Conservation (phyloP, 1,284 basidiomycete species). For the Earliella scabrosa region DNA sequence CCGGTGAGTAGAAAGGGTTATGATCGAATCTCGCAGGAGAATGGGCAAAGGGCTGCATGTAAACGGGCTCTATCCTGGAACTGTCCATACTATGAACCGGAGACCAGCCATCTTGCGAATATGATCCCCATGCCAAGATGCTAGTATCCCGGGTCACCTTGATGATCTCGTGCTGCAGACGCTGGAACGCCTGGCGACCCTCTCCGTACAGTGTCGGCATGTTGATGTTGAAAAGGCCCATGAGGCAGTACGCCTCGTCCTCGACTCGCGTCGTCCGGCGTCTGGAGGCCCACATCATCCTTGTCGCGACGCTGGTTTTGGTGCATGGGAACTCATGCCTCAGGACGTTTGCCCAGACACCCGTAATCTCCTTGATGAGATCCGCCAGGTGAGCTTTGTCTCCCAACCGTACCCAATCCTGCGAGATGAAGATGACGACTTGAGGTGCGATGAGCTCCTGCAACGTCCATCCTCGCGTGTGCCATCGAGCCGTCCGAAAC, state of each 20-base stretch:
- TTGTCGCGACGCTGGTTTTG: not conserved
- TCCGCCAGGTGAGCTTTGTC: not conserved
- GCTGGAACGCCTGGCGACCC: not conserved
- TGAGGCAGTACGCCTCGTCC: constrained; percentile 6
- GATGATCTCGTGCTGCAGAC: constrained; percentile 8
- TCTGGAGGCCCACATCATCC: constrained; percentile 7
- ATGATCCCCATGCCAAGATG: constrained; percentile 7
- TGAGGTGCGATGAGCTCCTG: not conserved
- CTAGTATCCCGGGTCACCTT: not conserved
- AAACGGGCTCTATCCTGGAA: too few species aligned
- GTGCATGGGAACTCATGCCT: not conserved
- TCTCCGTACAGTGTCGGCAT: constrained; percentile 13
- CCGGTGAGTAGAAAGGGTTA: not conserved
- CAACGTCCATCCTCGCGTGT: not conserved
- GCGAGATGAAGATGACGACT: constrained; percentile 1
- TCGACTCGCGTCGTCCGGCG: not conserved
- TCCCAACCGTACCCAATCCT: not conserved
- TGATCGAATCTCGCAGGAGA: too few species aligned
- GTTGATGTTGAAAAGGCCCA: constrained; percentile 3
- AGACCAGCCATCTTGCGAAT: too few species aligned
- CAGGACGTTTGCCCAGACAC: not conserved
- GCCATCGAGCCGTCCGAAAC: not conserved
- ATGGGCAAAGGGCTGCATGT: too few species aligned
- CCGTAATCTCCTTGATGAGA: constrained; percentile 2
- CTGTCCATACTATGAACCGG: too few species aligned